A percentile compares a stretch with the other conserved stretches of the same genome.
phyloP scores from a whole-genome alignment of 2,329 filamentous ascomycete genomes.

The Calonectria ilicicola region DNA sequence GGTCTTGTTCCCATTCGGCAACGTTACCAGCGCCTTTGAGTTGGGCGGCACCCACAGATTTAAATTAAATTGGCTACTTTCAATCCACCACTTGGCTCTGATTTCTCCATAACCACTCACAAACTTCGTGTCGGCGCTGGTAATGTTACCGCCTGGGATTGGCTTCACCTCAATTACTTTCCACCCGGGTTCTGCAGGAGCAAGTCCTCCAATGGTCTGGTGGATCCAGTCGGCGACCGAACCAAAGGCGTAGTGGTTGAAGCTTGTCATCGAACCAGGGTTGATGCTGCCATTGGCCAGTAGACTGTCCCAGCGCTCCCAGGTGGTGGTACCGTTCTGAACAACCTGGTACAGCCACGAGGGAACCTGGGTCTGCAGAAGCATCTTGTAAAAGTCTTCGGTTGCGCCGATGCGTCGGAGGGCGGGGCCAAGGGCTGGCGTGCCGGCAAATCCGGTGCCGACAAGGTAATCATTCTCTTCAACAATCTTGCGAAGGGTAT shows the following conservation, averaged over 20 bases:
- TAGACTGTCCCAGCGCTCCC: slow-evolving; percentile 65
- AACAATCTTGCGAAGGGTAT: slow-evolving; percentile 45
- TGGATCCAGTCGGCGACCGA: slow-evolving; percentile 62
- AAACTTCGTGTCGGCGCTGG: slow-evolving; percentile 14
- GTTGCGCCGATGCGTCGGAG: slow-evolving; percentile 38
- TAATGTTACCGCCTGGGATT: slow-evolving; percentile 45
- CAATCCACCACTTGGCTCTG: slow-evolving; percentile 12
- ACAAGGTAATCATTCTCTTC: slow-evolving; percentile 50
- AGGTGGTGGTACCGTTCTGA: slow-evolving; percentile 60
- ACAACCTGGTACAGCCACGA: slow-evolving; percentile 62
- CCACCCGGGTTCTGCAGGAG: slow-evolving; percentile 54
- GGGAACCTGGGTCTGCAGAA: slow-evolving; percentile 57
- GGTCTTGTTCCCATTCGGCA: slow-evolving; percentile 9
- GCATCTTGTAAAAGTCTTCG: slow-evolving; percentile 58
- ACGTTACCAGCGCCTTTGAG: slow-evolving; percentile 1
- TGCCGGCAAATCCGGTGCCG: slow-evolving; percentile 52
- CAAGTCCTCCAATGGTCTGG: slow-evolving; percentile 55
- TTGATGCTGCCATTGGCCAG: slow-evolving; percentile 58
- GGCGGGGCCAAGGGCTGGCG: background rate
- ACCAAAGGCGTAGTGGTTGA: slow-evolving; percentile 64
- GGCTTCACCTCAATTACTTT: slow-evolving; percentile 51
- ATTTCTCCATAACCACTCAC: slow-evolving; percentile 18
- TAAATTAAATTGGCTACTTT: background rate
- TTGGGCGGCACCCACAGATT: slow-evolving; percentile 21
- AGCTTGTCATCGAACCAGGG: slow-evolving; percentile 60